Evolutionary conservation across 108 stramenopile genomes (phyloP).

Genomic region (Seminavis robusta): DNA sequence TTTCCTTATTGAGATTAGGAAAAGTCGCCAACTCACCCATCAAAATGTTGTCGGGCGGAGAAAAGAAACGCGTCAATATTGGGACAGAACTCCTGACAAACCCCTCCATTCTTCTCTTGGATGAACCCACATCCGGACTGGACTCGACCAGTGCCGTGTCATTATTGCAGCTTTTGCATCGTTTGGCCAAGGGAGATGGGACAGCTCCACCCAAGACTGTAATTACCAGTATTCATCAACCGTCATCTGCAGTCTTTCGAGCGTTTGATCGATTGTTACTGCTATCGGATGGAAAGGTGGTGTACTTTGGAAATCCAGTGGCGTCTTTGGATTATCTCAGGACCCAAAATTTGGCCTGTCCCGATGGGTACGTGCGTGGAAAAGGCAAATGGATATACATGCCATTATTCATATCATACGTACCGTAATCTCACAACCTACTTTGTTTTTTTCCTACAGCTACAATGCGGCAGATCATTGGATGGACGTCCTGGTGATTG

Average conservation of each 20-base stretch:
- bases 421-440: too few species aligned
- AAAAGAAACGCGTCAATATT: slow-evolving; percentile 82
- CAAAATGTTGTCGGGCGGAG: slow-evolving; percentile 64
- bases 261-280: slow-evolving; percentile 61
- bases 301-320: slow-evolving; percentile 67
- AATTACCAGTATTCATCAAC: slow-evolving; percentile 74
- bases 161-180: slow-evolving; percentile 46
- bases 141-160: slow-evolving; percentile 68
- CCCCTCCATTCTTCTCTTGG: slow-evolving; percentile 62
- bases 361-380: too few species aligned
- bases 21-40: slow-evolving; percentile 68
- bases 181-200: slow-evolving; percentile 32
- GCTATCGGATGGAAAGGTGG: slow-evolving; percentile 64
- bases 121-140: slow-evolving; percentile 72
- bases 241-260: slow-evolving; percentile 58
- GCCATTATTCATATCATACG: too few species aligned
- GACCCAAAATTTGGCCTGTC: slow-evolving; percentile 39
- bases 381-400: too few species aligned
- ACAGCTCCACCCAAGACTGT: too few species aligned
- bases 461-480: slow-evolving; percentile 82
- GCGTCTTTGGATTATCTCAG: slow-evolving; percentile 45
- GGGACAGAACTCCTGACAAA: slow-evolving; percentile 71
- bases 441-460: too few species aligned
- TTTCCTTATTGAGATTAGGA: slow-evolving; percentile 41
- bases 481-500: slow-evolving; percentile 71